Evolutionary conservation across 1,284 basidiomycete species (phyloP), one percentile per base, ranked within the genome.

Genomic region (Ceratobasidium sp.): DNA sequence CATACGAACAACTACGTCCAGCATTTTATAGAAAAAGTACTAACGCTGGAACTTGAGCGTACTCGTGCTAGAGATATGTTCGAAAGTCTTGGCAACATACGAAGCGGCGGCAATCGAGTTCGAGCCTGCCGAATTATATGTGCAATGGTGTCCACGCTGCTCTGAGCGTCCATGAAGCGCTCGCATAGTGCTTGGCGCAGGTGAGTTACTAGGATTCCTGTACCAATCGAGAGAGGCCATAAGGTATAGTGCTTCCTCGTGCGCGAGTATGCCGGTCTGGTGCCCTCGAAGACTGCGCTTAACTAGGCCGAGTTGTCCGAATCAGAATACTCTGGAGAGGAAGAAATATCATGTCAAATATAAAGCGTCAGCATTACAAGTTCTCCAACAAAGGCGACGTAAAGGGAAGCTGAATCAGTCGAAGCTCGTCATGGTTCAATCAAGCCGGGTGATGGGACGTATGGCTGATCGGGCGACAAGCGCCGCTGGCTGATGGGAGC

Each of bases 251-350:
- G 10, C 67, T 71, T 60, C 57, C 30, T 1, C 14, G 48, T n/a
- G 30, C 12, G n/a, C 32, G 23, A 36, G n/a, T 36, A 10, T 23
- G 18, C 21, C 14, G 39, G 45, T 30, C 39, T 16, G 46, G 30
- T 6, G 18, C 23, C 9, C 36, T 59, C 28, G 23, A 26, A 32
- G 23, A 45, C 9, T 16, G 23, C 16, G n/a, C 9, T 39, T 50
- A 28, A 36, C 55, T 39, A 48, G 57, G 9, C 67, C 67, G 55
- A 60, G 21, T 50, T 50, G 3, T 45, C 55, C 57, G 67, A 60
- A 32, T 45, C 28, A 46, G 34, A n/a, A 70, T 26, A 53, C 28
- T 36, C 1, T n/a, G 28, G 39, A 43, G 39, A 39, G 59, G 28
- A 23, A 43, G 34, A 39, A 21, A 21, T n/a, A n/a, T n/a, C n/a